Evolutionary conservation across 352 stramenopile genomes (phyloP).

Genomic region (Phytophthora uliginosa): DNA sequence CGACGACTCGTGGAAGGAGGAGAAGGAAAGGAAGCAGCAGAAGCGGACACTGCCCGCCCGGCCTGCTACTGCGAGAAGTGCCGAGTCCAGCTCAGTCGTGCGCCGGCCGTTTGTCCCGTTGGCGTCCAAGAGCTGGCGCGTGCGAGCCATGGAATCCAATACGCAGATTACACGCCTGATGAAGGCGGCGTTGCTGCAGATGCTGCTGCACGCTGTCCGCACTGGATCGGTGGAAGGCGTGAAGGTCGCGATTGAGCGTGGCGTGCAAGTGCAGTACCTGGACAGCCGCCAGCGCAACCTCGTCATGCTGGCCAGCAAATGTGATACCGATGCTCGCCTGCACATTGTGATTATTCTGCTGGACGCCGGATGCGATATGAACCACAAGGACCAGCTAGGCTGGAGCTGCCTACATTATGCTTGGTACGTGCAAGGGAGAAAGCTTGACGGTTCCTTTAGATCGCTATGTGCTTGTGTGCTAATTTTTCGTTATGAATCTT

Average conservation of each 20-base stretch:
- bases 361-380: constrained; percentile 87
- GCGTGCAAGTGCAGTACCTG: constrained; percentile 80
- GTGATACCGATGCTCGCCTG: constrained; percentile 83
- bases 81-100: constrained; percentile 26
- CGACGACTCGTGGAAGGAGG: constrained; percentile 32
- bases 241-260: constrained; percentile 87
- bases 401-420: constrained; percentile 91
- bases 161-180: constrained; percentile 79
- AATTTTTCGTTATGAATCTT: background rate
- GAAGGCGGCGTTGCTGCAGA: constrained; percentile 88
- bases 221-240: constrained; percentile 84
- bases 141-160: constrained; percentile 67
- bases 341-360: constrained; percentile 88
- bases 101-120: constrained; percentile 60
- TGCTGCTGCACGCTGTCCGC: constrained; percentile 84
- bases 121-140: constrained; percentile 56
- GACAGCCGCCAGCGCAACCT: constrained; percentile 85
- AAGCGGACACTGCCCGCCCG: constrained; percentile 9
- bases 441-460: background rate
- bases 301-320: constrained; percentile 87
- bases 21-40: constrained; percentile 10
- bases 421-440: constrained; percentile 55
- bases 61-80: constrained; percentile 37
- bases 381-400: constrained; percentile 84
- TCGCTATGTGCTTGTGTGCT: background rate